Percentiles rank a stretch among this genome's conserved stretches.
Evolutionary conservation across 306 rosid species (phyloP).

Genomic region (Rosa chinensis): DNA sequence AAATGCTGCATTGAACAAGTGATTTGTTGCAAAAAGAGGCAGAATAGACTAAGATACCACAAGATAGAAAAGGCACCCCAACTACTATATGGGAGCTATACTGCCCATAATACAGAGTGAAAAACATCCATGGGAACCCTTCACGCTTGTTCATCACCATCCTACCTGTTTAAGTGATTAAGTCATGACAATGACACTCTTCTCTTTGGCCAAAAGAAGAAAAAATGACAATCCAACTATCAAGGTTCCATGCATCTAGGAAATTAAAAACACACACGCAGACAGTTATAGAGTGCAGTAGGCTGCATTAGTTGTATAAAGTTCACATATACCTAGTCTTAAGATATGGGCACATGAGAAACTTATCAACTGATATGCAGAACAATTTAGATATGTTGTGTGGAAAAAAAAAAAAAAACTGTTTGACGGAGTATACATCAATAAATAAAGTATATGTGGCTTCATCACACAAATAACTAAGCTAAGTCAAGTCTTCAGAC

Average conservation of each 20-base stretch:
- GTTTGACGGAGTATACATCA: not conserved
- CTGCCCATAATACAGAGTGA: not conserved
- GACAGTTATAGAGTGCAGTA: not conserved
- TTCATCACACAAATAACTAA: constrained; percentile 9
- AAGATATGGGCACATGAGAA: not conserved
- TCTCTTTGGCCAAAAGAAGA: not conserved
- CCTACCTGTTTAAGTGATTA: not conserved
- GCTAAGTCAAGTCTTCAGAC: not conserved
- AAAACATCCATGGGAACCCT: not conserved
- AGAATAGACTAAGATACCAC: not conserved
- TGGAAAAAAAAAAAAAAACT: not conserved
- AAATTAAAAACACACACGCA: not conserved
- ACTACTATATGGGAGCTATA: not conserved
- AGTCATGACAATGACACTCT: not conserved
- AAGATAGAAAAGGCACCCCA: not conserved
- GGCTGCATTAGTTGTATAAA: not conserved
- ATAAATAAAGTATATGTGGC: constrained; percentile 1
- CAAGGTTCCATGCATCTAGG: not conserved
- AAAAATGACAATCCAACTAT: not conserved
- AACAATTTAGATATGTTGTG: not conserved
- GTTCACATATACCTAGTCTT: not conserved
- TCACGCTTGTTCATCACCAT: not conserved
- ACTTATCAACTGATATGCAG: not conserved
- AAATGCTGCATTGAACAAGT: not conserved
- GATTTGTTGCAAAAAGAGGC: not conserved